Base-by-base conservation (phyloP, 192 early-diverging fungal species). In the Irineochytrium annulatum region DNA sequence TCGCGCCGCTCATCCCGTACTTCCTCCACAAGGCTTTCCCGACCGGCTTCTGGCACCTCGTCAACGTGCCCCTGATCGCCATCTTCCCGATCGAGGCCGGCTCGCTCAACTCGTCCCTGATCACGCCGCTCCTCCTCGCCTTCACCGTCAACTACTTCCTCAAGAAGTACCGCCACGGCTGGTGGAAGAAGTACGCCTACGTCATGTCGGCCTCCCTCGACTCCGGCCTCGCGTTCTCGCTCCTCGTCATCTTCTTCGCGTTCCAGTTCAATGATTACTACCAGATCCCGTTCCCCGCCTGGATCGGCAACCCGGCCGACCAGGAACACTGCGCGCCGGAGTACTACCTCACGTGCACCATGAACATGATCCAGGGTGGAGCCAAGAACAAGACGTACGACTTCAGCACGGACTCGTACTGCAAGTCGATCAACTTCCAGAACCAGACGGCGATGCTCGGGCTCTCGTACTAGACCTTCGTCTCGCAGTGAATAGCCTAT, bases 161-260 rank as follows among this genome's bases (percentile, higher is more conserved):
- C 37, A 62, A 57, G 20, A 19, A 31, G 20, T 26, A 43, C 35
- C 56, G 37, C 2, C 28, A 55, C 53, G 34, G 28, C 17, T 82
- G 83, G 83, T 85, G 83, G 79, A 43, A 60, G 30, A 79, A 78
- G 63, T 90, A 86, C 69, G 84, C 80, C 69, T 88, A 86, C 63
- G 72, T 86, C 28, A 70, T 82, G 19, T 83, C 85, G 19, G 81
- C 82, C 34, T 80, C 61, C 30, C 60, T 75, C 51, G 86, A 87
- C 66, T 72, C 75, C 20, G 84, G 85, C 35, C 68, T 76, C 16
- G 83, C 80, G 3, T 35, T 72, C 51, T 27, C 20, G 34, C 32
- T 62, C 19, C 26, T 57, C 34, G 20, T 67, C 52, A 54, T 65
- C 44, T 69, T 69, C 44, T 45, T 69, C 29, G n/a, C 14, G 16